Percentiles rank a stretch among this genome's conserved stretches.
Evolutionary conservation across 371 early-diverging fungal species (phyloP).

Genomic region (Mucor lusitanicus): DNA sequence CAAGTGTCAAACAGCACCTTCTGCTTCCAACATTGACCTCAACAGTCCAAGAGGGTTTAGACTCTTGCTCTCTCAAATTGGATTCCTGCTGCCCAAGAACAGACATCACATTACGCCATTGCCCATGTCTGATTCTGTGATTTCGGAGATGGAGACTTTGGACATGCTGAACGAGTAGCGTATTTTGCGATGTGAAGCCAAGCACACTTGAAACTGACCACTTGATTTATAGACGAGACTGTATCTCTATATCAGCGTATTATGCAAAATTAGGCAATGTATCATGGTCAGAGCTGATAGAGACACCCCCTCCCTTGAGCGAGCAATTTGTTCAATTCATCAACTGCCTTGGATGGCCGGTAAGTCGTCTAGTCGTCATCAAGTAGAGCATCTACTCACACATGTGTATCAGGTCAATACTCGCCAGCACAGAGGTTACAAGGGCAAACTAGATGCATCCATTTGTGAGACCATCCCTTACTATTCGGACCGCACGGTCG

Average conservation of each 20-base stretch:
- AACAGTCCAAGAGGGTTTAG: constrained; percentile 57
- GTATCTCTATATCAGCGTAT: constrained; percentile 65
- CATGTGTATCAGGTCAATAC: constrained; percentile 57
- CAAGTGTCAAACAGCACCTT: constrained; percentile 12
- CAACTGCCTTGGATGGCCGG: constrained; percentile 73
- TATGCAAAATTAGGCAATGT: constrained; percentile 60
- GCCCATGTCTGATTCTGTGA: constrained; percentile 57
- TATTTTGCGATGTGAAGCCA: too few species aligned
- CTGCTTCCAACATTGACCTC: constrained; percentile 23
- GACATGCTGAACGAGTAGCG: constrained; percentile 72
- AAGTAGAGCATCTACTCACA: background rate
- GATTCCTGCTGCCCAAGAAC: constrained; percentile 60
- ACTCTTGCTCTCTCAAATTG: constrained; percentile 66
- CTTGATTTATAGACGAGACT: constrained; percentile 62
- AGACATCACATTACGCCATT: constrained; percentile 63
- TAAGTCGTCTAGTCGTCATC: constrained; percentile 41
- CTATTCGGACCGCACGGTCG: constrained; percentile 68
- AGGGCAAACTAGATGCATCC: constrained; percentile 57
- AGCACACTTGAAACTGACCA: background rate
- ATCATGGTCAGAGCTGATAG: constrained; percentile 57
- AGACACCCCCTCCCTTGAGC: constrained; percentile 49
- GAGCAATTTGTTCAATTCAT: constrained; percentile 71
- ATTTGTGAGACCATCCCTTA: constrained; percentile 69
- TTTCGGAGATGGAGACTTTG: constrained; percentile 67
- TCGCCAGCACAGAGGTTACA: constrained; percentile 63